Conservation (phyloP, 495 filamentous ascomycete genomes). For the Aspergillus homomorphus region DNA sequence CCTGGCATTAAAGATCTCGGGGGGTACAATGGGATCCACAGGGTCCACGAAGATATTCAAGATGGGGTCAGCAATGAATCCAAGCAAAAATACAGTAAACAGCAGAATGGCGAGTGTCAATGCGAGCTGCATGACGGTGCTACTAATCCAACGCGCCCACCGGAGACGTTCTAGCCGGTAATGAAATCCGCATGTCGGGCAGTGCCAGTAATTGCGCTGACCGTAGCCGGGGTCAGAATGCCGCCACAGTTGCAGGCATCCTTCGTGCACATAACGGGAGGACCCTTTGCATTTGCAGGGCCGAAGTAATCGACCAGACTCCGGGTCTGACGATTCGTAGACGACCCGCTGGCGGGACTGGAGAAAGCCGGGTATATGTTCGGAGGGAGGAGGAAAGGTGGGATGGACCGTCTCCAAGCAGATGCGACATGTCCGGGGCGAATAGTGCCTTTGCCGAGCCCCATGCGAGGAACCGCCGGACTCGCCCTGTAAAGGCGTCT, state of each 20-base stretch:
- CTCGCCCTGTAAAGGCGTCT: conserved; percentile 14
- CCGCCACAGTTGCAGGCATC: conserved; percentile 87
- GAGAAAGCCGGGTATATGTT: conserved; percentile 60
- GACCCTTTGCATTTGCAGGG: conserved; percentile 93
- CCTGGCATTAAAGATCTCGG: conserved; percentile 39
- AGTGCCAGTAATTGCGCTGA: conserved; percentile 74
- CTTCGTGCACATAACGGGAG: conserved; percentile 90
- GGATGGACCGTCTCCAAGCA: conserved; percentile 83
- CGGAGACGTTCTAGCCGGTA: conserved; percentile 78
- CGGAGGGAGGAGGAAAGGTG: conserved; percentile 63
- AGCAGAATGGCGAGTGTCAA: conserved; percentile 70
- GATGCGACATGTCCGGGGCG: conserved; percentile 80
- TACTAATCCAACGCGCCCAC: conserved; percentile 73
- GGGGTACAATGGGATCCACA: conserved; percentile 45
- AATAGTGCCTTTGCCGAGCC: conserved; percentile 50
- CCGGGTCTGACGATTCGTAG: conserved; percentile 72
- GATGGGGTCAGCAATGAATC: conserved; percentile 90
- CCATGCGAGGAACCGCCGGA: conserved; percentile 16
- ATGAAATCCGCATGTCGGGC: conserved; percentile 81
- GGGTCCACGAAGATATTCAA: conserved; percentile 85
- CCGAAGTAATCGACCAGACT: conserved; percentile 76
- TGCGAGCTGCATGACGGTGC: conserved; percentile 56
- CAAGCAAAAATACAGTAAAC: conserved; percentile 69
- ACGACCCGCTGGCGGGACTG: conserved; percentile 59
- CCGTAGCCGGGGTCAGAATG: conserved; percentile 65